A percentile compares a stretch with the other conserved stretches of the same genome.
Evolutionary conservation across 495 filamentous ascomycete species (phyloP).

Genomic region (Annulohypoxylon moriforme): DNA sequence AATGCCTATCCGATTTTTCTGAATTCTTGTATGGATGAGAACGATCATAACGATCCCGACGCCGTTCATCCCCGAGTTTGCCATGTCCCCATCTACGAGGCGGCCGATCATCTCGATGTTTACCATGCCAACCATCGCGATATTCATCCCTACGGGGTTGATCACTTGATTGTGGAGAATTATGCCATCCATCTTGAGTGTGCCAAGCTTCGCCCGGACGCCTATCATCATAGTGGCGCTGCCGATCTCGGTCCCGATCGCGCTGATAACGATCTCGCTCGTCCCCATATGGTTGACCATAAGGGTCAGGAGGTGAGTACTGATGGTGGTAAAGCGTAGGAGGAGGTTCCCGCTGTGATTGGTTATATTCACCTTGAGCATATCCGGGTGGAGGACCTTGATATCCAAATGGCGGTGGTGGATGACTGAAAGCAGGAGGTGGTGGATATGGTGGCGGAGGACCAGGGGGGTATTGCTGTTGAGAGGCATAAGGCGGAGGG

Average conservation of each 20-base stretch:
- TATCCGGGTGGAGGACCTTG: slow-evolving; percentile 49
- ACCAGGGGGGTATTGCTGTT: slow-evolving; percentile 36
- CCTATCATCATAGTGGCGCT: slow-evolving; percentile 36
- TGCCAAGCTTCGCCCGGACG: slow-evolving; percentile 34
- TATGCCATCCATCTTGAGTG: slow-evolving; percentile 29
- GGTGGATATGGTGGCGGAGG: slow-evolving; percentile 42
- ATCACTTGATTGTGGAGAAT: slow-evolving; percentile 16
- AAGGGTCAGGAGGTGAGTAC: slow-evolving; percentile 30
- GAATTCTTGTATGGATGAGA: slow-evolving; percentile 38
- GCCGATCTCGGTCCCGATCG: slow-evolving; percentile 31
- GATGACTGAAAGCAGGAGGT: slow-evolving; percentile 33
- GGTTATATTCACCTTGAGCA: slow-evolving; percentile 46
- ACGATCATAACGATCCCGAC: slow-evolving; percentile 38
- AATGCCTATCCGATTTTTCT: slow-evolving; percentile 38
- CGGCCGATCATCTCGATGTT: slow-evolving; percentile 33
- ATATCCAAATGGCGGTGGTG: slow-evolving; percentile 40
- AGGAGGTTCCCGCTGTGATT: slow-evolving; percentile 31
- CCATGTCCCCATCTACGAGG: slow-evolving; percentile 32
- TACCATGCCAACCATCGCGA: slow-evolving; percentile 26
- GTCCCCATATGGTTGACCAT: slow-evolving; percentile 30
- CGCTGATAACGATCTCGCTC: slow-evolving; percentile 33
- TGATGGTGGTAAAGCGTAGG: slow-evolving; percentile 23
- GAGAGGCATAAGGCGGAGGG: slow-evolving; percentile 33
- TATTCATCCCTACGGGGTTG: slow-evolving; percentile 30
- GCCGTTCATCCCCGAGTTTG: slow-evolving; percentile 30